These are phyloP conservation scores for Venturia pyrina DNA, from an alignment of 2,329 filamentous ascomycete genomes.

Conservation along the genomic window DNA sequence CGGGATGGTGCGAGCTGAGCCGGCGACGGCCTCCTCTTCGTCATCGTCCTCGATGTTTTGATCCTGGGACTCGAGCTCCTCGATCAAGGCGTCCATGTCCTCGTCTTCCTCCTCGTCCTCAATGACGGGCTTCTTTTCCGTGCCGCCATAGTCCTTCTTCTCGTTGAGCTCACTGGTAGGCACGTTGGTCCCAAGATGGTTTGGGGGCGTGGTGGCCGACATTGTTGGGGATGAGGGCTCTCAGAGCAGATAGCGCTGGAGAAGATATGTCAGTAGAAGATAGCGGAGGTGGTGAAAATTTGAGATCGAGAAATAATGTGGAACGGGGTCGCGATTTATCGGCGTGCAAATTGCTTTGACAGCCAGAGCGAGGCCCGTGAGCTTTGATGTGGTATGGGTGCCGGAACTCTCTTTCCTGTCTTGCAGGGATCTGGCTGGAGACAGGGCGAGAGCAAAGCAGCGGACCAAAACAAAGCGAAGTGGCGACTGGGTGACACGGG, in stretches of 20 bases:
- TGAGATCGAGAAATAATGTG: too few species aligned
- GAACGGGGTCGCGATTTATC: neutral
- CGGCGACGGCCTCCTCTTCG: slow-evolving; percentile 46
- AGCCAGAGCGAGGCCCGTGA: neutral
- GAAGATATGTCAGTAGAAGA: neutral
- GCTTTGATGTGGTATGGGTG: neutral
- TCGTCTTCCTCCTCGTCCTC: slow-evolving; percentile 31
- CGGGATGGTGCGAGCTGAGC: slow-evolving; percentile 51
- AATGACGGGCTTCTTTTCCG: slow-evolving; percentile 14
- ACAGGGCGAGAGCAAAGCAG: neutral
- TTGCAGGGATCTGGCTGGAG: neutral
- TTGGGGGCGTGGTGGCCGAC: slow-evolving; percentile 15
- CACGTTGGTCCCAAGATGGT: slow-evolving; percentile 20
- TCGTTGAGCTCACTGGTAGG: slow-evolving; percentile 21
- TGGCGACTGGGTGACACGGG: neutral
- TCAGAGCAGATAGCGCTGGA: neutral
- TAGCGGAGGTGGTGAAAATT: neutral
- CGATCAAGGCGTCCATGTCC: slow-evolving; percentile 78
- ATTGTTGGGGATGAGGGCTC: neutral
- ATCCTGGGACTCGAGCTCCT: slow-evolving; percentile 76
- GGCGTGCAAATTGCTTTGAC: neutral
- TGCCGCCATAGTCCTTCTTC: slow-evolving; percentile 15
- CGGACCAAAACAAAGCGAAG: neutral
- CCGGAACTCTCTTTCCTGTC: neutral
- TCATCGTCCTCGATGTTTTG: slow-evolving; percentile 56